These are phyloP conservation scores for Lunasporangiospora selenospora DNA, from an alignment of 192 early-diverging fungal species.

Conservation along the genomic window DNA sequence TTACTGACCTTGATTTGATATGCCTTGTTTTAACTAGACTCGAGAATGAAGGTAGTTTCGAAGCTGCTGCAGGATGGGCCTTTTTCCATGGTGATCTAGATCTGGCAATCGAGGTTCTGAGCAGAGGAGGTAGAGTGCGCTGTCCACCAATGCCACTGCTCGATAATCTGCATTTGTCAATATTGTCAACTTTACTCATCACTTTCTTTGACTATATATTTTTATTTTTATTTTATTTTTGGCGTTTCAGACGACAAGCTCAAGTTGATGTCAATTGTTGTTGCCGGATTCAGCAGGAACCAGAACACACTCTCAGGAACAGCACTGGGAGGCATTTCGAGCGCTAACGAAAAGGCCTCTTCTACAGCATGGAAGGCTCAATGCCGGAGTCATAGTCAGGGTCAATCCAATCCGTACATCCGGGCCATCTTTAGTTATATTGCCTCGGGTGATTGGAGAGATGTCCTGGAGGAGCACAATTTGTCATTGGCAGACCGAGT, in stretches of 20 bases:
- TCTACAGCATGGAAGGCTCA: conserved; percentile 63
- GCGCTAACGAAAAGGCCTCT: conserved; percentile 32
- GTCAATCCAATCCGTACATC: conserved; percentile 78
- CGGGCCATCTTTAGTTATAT: conserved; percentile 90
- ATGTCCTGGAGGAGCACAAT: conserved; percentile 74
- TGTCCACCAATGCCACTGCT: conserved; percentile 12
- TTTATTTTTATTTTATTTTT: conserved; percentile 3
- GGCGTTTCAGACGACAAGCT: conserved; percentile 68
- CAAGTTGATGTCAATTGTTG: conserved; percentile 82
- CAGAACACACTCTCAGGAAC: conserved; percentile 19
- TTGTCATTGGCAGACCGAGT: conserved; percentile 81
- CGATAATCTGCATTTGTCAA: not conserved
- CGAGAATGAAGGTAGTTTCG: conserved; percentile 72
- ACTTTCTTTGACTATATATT: not conserved
- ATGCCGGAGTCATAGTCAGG: conserved; percentile 63
- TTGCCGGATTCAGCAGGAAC: conserved; percentile 59
- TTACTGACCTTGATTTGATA: not conserved
- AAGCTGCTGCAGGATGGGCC: conserved; percentile 87
- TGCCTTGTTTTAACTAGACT: conserved; percentile 54
- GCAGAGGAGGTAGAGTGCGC: conserved; percentile 50
- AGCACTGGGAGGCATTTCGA: conserved; percentile 49
- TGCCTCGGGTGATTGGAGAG: conserved; percentile 81
- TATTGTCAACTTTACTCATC: not conserved
- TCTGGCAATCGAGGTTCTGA: conserved; percentile 76
- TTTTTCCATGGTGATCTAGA: conserved; percentile 83